phyloP scores from a whole-genome alignment of 23 red algal species.

The Pyropia haitanensis region DNA sequence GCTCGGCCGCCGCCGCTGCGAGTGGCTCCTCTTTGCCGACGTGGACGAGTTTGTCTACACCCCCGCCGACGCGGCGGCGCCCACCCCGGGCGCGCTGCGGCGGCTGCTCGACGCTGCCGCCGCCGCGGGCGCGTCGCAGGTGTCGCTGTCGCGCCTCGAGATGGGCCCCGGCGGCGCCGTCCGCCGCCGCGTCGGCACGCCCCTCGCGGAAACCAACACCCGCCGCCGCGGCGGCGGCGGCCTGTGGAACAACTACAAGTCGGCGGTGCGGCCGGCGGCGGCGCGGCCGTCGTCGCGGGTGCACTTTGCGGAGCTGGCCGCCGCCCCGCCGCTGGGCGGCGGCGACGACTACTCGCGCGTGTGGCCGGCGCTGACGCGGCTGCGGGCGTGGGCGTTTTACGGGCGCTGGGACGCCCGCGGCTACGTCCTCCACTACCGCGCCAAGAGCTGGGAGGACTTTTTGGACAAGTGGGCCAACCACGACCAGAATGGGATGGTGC shows the following conservation, averaged over 20 bases:
- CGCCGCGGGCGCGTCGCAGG: not conserved
- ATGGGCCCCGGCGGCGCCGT: conserved; percentile 32
- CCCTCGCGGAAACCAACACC: conserved; percentile 27
- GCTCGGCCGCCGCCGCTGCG: conserved; percentile 17
- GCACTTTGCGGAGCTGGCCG: conserved; percentile 7
- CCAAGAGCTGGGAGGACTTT: conserved; percentile 49
- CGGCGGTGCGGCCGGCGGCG: conserved; percentile 9
- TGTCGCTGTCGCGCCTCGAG: conserved; percentile 23
- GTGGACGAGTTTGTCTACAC: conserved; percentile 28
- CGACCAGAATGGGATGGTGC: conserved; percentile 1
- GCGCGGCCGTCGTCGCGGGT: conserved; percentile 7
- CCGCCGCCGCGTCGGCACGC: conserved; percentile 2
- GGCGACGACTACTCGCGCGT: conserved; percentile 23
- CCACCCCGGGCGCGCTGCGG: not conserved
- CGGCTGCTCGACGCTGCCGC: conserved; percentile 4
- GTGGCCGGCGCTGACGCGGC: conserved; percentile 8
- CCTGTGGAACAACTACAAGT: not conserved
- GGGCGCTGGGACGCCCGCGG: conserved; percentile 9
- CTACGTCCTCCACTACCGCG: conserved; percentile 27
- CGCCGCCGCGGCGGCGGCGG: not conserved
- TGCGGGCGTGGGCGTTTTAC: conserved; percentile 6
- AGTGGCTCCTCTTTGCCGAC: conserved; percentile 37
- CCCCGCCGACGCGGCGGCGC: not conserved
- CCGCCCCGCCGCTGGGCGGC: conserved; percentile 3
- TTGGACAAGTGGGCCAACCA: conserved; percentile 22